phyloP scores from a whole-genome alignment of 306 rosid species.

The Cercis canadensis region DNA sequence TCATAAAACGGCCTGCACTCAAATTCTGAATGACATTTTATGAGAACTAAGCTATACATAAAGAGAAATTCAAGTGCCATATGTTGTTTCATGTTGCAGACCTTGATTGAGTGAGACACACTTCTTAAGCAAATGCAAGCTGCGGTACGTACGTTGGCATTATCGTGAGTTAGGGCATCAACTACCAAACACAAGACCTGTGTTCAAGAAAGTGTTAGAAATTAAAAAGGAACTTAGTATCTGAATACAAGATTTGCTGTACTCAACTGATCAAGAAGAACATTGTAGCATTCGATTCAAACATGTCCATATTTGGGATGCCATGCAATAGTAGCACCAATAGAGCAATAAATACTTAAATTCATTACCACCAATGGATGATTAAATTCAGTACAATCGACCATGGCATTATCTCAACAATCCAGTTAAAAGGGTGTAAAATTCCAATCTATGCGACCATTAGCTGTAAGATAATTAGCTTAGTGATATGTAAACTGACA shows the following conservation, averaged over 20 bases:
- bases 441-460: conserved; percentile 2
- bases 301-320: conserved; percentile 11
- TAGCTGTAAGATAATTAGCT: conserved; percentile 7
- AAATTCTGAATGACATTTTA: conserved; percentile 70
- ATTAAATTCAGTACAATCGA: conserved; percentile 8
- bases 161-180: conserved; percentile 73
- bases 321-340: conserved; percentile 16
- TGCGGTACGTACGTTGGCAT: conserved; percentile 68
- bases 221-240: conserved; percentile 29
- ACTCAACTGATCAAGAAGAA: conserved; percentile 14
- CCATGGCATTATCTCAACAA: conserved; percentile 24
- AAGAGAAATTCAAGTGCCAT: conserved; percentile 33
- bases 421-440: conserved; percentile 4
- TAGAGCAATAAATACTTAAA: conserved; percentile 9
- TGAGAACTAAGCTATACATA: conserved; percentile 40
- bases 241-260: neutral
- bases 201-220: conserved; percentile 32
- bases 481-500: too few relatives aligned
- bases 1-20: conserved; percentile 92
- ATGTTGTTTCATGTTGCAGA: conserved; percentile 42
- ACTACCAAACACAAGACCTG: conserved; percentile 67
- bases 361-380: conserved; percentile 16
- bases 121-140: conserved; percentile 94
- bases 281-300: neutral
- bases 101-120: conserved; percentile 93